Evolutionary conservation across 805 yeast genomes (phyloP).

Genomic region (Candida glaebosa): DNA sequence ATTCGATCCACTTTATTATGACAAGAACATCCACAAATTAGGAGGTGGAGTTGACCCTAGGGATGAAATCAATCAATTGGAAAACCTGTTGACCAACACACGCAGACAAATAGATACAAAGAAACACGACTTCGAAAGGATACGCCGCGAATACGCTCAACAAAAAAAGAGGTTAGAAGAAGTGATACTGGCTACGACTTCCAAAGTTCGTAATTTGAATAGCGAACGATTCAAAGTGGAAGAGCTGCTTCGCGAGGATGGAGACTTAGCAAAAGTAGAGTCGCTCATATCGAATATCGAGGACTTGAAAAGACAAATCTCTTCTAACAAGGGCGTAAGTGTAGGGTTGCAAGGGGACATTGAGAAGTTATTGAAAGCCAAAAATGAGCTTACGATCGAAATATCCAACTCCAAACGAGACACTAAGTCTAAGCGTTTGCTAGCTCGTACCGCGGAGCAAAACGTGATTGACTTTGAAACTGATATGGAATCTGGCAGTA

Average conservation of each 20-base stretch:
- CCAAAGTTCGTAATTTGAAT: slow-evolving; percentile 11
- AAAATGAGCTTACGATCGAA: slow-evolving; percentile 14
- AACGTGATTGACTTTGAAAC: slow-evolving; percentile 24
- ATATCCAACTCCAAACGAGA: slow-evolving; percentile 17
- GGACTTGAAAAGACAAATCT: slow-evolving; percentile 24
- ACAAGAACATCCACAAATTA: slow-evolving; percentile 25
- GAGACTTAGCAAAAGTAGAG: slow-evolving; percentile 41
- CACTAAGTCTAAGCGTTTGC: slow-evolving; percentile 11
- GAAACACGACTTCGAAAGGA: neutral
- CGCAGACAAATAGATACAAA: neutral
- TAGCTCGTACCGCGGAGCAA: slow-evolving; percentile 20
- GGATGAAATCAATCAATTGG: slow-evolving; percentile 9
- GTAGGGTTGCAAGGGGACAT: slow-evolving; percentile 24
- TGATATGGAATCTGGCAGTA: slow-evolving; percentile 6
- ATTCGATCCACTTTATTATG: slow-evolving; percentile 52
- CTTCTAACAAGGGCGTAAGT: slow-evolving; percentile 24
- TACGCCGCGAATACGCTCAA: slow-evolving; percentile 1
- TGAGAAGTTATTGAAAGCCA: slow-evolving; percentile 8
- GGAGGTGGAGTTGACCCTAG: slow-evolving; percentile 16
- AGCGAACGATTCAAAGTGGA: slow-evolving; percentile 29
- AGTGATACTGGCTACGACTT: neutral
- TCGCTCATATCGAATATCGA: slow-evolving; percentile 30
- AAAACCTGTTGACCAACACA: slow-evolving; percentile 7
- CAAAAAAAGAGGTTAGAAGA: slow-evolving; percentile 8
- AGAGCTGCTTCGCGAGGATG: slow-evolving; percentile 41